Conservation (phyloP, 495 filamentous ascomycete species). For the Trichoderma orchidacearum region DNA sequence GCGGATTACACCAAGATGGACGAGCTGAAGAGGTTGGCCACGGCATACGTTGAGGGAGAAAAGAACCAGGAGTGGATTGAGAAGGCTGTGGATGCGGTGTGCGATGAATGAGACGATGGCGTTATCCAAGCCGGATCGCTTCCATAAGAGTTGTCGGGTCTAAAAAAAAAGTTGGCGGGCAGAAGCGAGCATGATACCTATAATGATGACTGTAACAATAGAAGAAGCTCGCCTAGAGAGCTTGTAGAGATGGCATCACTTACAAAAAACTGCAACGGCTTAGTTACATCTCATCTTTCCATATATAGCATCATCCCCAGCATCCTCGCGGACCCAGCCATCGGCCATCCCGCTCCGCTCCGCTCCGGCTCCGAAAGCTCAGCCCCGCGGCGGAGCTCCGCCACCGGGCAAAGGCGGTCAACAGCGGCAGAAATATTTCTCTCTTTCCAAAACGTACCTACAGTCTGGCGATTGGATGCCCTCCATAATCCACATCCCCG, state of each 20-base stretch:
- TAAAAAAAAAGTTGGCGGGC: too few relatives aligned
- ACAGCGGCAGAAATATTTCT: slow-evolving; percentile 15
- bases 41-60: neutral
- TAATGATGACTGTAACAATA: too few relatives aligned
- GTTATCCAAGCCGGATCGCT: too few relatives aligned
- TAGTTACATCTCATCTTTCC: too few relatives aligned
- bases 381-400: neutral
- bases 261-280: too few relatives aligned
- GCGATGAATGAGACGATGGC: neutral
- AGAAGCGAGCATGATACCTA: too few relatives aligned
- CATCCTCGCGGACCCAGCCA: too few relatives aligned
- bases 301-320: neutral
- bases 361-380: neutral
- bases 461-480: too few relatives aligned
- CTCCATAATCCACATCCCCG: too few relatives aligned
- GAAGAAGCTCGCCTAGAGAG: too few relatives aligned
- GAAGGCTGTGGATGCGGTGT: neutral
- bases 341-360: neutral
- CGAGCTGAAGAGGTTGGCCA: neutral
- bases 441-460: too few relatives aligned
- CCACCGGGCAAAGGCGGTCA: slow-evolving; percentile 8
- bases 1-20: slow-evolving; percentile 1
- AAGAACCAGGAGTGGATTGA: neutral
- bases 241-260: too few relatives aligned
- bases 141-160: neutral